Base-by-base conservation (phyloP, 169 alveolate species). In the Babesia ovis region DNA sequence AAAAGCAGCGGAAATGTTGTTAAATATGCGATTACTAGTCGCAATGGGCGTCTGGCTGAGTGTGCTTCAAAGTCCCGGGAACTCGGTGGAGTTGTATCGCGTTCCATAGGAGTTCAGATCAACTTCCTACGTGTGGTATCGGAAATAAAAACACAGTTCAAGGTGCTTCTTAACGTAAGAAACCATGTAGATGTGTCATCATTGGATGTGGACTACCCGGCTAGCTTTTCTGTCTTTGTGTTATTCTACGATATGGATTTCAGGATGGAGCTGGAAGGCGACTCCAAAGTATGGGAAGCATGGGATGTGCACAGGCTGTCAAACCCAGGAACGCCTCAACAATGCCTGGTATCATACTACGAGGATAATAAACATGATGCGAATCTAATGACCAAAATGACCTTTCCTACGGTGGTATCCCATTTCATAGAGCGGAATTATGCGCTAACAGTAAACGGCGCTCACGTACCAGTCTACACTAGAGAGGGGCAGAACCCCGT, bases 151-250 rank as follows among this genome's bases (percentile, higher is more conserved):
- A 22, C 59, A 42, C 75, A 79, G 54, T 79, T 79, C 58, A 79
- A 79, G 77, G 81, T 79, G 41, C 68, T 79, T 11, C 37, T 54
- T 25, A 79, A 53, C 46, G 71, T 59, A 9, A 53, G 87, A 34
- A 79, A 79, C 70, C 72, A 51, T 11, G 87, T 79, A 53, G 87
- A 79, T 57, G 61, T 79, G 29, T 53, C 83, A 42, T 41, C 87
- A n/a, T 68, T 48, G 48, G 87, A 79, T 54, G 76, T 79, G 34
- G 87, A 79, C 64, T 79, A 68, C 39, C 87, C 87, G n/a, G 41
- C 83, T 14, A 64, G 75, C 23, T 79, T 79, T 37, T 46, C 84
- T 20, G 77, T 79, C 23, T 59, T 66, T 43, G 83, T 69, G 45
- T 32, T 70, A 22, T 79, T 79, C 55, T 79, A 60, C 70, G 87